These are phyloP conservation scores for Barnettozyma vustinii DNA, from an alignment of 805 yeast species.

Conservation along the genomic window DNA sequence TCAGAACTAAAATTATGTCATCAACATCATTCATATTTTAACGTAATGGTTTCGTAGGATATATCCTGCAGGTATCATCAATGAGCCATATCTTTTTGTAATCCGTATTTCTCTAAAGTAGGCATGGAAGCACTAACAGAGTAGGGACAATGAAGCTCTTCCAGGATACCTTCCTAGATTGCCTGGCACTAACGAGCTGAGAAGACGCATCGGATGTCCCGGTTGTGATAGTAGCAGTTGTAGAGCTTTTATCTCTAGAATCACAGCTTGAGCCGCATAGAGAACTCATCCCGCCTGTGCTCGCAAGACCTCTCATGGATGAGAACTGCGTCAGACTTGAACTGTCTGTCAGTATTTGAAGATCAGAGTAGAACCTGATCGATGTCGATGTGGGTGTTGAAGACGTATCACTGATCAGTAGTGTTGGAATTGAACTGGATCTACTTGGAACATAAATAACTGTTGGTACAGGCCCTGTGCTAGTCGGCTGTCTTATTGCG, in stretches of 20 bases:
- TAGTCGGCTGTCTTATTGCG: neutral
- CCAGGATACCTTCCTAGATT: neutral
- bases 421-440: neutral
- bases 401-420: neutral
- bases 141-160: slow-evolving; percentile 10
- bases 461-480: neutral
- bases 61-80: neutral
- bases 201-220: neutral
- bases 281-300: neutral
- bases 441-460: neutral
- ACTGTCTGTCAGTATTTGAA: slow-evolving; percentile 17
- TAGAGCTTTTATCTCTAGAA: neutral
- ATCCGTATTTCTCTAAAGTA: slow-evolving; percentile 4
- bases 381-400: neutral
- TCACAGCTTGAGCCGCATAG: neutral
- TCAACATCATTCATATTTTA: too few relatives aligned
- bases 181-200: neutral
- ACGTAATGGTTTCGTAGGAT: neutral
- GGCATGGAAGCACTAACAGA: slow-evolving; percentile 8
- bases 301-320: neutral
- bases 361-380: slow-evolving; percentile 18
- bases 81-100: neutral
- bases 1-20: too few relatives aligned
- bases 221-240: neutral
- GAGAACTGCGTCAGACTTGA: slow-evolving; percentile 4